Base-by-base conservation (phyloP, 345 rosid genomes). In the Gynandropsis gynandra region DNA sequence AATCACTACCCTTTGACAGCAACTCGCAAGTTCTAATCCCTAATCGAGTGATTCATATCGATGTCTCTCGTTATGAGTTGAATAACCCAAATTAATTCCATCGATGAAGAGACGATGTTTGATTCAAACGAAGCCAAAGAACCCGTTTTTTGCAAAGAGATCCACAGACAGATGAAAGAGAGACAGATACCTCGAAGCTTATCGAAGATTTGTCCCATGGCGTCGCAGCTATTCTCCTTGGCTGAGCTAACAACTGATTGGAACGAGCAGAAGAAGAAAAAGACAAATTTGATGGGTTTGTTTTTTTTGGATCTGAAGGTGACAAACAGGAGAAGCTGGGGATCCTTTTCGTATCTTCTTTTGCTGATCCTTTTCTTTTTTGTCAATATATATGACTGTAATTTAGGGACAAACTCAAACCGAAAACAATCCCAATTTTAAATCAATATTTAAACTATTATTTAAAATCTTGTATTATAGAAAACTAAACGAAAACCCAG, bases 161-260 rank as follows among this genome's bases (percentile, higher is more conserved):
- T 43, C 5, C 18, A 16, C 36, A 11, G 1, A 9, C 32, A n/a
- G n/a, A n/a, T n/a, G n/a, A n/a, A n/a, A n/a, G n/a, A 8, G 21
- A 14, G 8, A 10, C 17, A 29, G 21, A 9, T 6, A 86, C 93
- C 93, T 45, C 72, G 81, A 35, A 87, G 63, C 64, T 73, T 87
- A 50, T 74, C 82, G 21, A 87, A 54, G 64, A 81, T 39, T 71
- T 87, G 96, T 43, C 96, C 96, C 96, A 87, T 87, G 67, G 54
- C 19, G 47, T 15, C 52, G 66, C 35, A 5, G 1, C 14, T 52
- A 50, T 47, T 64, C 44, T 57, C 11, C 11, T 41, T 20, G 29
- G 2, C 4, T 2, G 29, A 5, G 5, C 5, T 24, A 24, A 24
- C 2, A 5, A 24, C 4, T 45, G 59, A 38, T 36, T 21, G 19